Percentiles rank a stretch among this genome's conserved stretches.
Evolutionary conservation across 2,329 filamentous ascomycete genomes (phyloP).

Genomic region (Alternaria sp.): DNA sequence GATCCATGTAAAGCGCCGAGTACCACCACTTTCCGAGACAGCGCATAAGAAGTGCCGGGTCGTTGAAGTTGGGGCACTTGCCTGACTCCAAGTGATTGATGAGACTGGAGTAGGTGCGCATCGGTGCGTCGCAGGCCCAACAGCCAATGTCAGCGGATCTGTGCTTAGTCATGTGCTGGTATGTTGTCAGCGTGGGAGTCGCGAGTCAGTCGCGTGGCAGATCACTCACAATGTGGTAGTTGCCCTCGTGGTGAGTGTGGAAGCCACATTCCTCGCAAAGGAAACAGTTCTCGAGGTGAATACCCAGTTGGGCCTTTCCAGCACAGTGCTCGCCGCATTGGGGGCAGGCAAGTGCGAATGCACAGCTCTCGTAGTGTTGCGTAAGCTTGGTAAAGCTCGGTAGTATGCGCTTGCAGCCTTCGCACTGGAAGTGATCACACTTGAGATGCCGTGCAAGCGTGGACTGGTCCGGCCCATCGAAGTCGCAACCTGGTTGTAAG

Average conservation of each 20-base stretch:
- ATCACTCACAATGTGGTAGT: conserved; percentile 29
- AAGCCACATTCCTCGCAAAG: conserved; percentile 29
- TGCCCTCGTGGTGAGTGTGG: conserved; percentile 27
- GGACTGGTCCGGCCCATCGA: conserved; percentile 27
- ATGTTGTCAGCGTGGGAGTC: conserved; percentile 1
- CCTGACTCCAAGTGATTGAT: conserved; percentile 58
- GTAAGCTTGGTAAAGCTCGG: conserved; percentile 37
- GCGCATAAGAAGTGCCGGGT: conserved; percentile 50
- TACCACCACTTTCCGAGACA: conserved; percentile 45
- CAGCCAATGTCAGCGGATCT: conserved; percentile 24
- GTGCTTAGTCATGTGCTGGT: conserved; percentile 42
- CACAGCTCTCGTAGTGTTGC: conserved; percentile 30
- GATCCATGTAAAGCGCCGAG: conserved; percentile 42
- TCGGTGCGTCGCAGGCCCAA: conserved; percentile 32
- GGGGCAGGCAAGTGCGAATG: conserved; percentile 23
- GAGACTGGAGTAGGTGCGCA: conserved; percentile 34
- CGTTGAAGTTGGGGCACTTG: conserved; percentile 71
- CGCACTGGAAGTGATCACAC: conserved; percentile 40
- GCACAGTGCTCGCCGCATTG: conserved; percentile 26
- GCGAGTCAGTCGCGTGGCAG: neutral
- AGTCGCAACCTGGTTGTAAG: conserved; percentile 40
- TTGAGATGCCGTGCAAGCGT: conserved; percentile 32
- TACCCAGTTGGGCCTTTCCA: conserved; percentile 23
- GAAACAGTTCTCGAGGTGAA: conserved; percentile 32
- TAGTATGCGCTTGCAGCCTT: conserved; percentile 36